Evolutionary conservation across 1,284 basidiomycete species (phyloP), one percentile per base, ranked within the genome.

Genomic region (Sporisorium sorghi): DNA sequence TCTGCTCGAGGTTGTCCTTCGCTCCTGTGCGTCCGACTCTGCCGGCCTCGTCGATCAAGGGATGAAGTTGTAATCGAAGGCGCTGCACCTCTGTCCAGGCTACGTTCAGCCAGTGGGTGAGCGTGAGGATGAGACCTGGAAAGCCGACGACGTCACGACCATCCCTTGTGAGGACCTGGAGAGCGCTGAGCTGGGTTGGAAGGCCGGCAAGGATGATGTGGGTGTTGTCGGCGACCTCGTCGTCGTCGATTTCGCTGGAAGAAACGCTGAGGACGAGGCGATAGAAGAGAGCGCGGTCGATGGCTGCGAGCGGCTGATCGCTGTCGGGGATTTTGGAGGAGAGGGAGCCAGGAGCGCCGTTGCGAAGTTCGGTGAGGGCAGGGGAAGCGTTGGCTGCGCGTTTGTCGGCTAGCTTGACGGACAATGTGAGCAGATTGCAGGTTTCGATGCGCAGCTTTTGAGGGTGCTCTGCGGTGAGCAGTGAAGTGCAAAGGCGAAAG

Each of bases 101-200:
- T 7, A 71, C 46, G 24, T 53, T 52, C 23, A 80, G 67, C 75
- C 79, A 81, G 28, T 68, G 55, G 11, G 74, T 73, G 8, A 83
- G 58, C 11, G 75, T 62, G 24, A 62, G 48, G 26, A 83, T 57
- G 15, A 83, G 67, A 14, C 68, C 72, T 19, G 74, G 75, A 44
- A 81, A 83, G 35, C 78, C 74, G 3, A 78, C 67, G 6, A 83
- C 70, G 37, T 83, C 81, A 48, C 78, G 58, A 6, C 82, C 82
- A 24, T 79, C 77, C 33, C 74, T 77, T 24, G 81, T 76, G n/a
- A 83, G 73, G 37, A 77, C 80, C 14, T 81, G 64, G 28, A 83
- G 58, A 6, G 81, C 82, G 11, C 56, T 26, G 28, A 83, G 62
- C 70, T 83, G 80, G 12, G 58, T 50, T 5, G 71, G 56, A 14